phyloP scores from a whole-genome alignment of 208 protist genomes.

The Trypanosoma rangeli region DNA sequence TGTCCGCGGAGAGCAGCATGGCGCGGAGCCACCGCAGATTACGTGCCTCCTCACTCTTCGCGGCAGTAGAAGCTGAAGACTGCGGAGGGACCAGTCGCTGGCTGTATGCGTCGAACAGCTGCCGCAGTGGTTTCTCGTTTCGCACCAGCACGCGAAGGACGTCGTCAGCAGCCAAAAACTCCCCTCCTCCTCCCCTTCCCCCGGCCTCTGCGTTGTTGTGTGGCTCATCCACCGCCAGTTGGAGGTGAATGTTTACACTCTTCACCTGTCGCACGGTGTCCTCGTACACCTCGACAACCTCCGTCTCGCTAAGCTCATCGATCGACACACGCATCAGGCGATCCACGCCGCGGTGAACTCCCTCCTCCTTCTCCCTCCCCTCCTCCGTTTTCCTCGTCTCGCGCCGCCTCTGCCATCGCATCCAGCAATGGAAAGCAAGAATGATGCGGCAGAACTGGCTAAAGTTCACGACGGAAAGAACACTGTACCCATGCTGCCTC shows the following conservation, averaged over 20 bases:
- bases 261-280: constrained; percentile 29
- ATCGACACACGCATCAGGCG: constrained; percentile 31
- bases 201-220: constrained; percentile 3
- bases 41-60: not conserved
- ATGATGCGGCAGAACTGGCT: constrained; percentile 56
- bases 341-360: not conserved
- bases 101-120: constrained; percentile 71
- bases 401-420: not conserved
- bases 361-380: not conserved
- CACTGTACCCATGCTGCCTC: constrained; percentile 55
- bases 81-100: constrained; percentile 4
- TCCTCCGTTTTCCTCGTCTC: not conserved
- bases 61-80: not conserved
- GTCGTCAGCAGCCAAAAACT: constrained; percentile 30
- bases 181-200: not conserved
- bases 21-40: constrained; percentile 10
- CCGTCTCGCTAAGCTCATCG: constrained; percentile 39
- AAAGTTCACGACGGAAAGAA: constrained; percentile 47
- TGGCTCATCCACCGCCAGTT: not conserved
- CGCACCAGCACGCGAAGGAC: constrained; percentile 45
- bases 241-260: not conserved
- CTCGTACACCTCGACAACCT: constrained; percentile 49
- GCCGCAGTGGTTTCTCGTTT: constrained; percentile 61
- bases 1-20: constrained; percentile 43
- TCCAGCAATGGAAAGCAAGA: constrained; percentile 58